phyloP scores from a whole-genome alignment of 1,139 yeast genomes.

The Suhomyces terraborum region DNA sequence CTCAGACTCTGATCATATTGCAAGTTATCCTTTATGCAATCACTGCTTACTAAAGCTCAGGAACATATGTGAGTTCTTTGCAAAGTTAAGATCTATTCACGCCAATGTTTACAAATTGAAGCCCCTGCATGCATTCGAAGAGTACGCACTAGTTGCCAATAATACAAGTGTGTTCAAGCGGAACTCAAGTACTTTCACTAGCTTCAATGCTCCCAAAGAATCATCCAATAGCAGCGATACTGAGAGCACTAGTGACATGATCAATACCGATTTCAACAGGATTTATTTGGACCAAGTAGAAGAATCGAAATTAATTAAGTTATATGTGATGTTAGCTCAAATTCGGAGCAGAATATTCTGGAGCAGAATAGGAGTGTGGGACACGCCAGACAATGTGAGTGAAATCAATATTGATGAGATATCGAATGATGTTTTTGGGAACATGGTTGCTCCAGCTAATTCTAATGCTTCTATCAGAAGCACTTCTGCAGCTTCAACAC shows the following conservation, averaged over 20 bases:
- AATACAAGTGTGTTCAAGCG: slow-evolving; percentile 23
- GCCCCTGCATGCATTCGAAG: slow-evolving; percentile 29
- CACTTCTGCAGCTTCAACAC: slow-evolving; percentile 13
- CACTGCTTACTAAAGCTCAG: slow-evolving; percentile 80
- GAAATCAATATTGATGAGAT: slow-evolving; percentile 23
- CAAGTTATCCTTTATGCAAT: slow-evolving; percentile 74
- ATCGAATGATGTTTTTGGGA: slow-evolving; percentile 18
- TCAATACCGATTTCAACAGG: slow-evolving; percentile 16
- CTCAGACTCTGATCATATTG: slow-evolving; percentile 32
- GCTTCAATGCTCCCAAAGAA: slow-evolving; percentile 5
- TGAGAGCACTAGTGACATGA: slow-evolving; percentile 11
- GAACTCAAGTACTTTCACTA: slow-evolving; percentile 15
- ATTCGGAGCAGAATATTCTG: slow-evolving; percentile 62
- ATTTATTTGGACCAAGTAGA: slow-evolving; percentile 18
- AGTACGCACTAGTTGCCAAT: slow-evolving; percentile 17
- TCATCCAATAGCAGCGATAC: slow-evolving; percentile 5
- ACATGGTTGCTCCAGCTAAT: slow-evolving; percentile 12
- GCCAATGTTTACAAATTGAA: slow-evolving; percentile 46
- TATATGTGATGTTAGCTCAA: slow-evolving; percentile 28
- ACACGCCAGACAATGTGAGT: slow-evolving; percentile 36
- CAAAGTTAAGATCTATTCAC: slow-evolving; percentile 67
- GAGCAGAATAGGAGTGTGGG: slow-evolving; percentile 80
- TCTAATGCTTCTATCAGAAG: slow-evolving; percentile 9
- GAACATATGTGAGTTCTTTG: slow-evolving; percentile 75
- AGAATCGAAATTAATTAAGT: slow-evolving; percentile 26